Percentiles rank a stretch among this genome's conserved stretches.
phyloP scores from a whole-genome alignment of 2,329 filamentous ascomycete species.

The Botrytis elliptica region DNA sequence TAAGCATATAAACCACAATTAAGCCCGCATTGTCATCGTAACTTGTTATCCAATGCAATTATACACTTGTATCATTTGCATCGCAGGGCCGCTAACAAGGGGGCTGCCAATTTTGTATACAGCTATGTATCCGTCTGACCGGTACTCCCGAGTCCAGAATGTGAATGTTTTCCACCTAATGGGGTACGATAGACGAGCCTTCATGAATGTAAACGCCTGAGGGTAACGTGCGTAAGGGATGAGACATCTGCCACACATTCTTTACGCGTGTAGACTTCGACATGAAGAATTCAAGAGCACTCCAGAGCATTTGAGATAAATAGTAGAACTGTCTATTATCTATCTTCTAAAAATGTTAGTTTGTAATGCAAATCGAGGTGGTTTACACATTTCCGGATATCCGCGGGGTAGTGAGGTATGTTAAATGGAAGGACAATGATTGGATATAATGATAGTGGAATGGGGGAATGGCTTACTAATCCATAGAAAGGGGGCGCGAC shows the following conservation, averaged over 20 bases:
- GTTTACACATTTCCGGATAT: conserved; percentile 4
- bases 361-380: background rate
- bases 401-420: background rate
- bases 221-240: background rate
- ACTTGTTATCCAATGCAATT: too few relatives aligned
- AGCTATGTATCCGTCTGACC: too few relatives aligned
- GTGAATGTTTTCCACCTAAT: background rate
- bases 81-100: too few relatives aligned
- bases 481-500: background rate
- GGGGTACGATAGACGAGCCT: too few relatives aligned
- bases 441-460: background rate
- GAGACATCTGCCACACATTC: background rate
- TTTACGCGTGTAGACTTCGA: background rate
- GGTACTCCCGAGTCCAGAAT: background rate
- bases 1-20: too few relatives aligned
- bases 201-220: background rate
- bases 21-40: too few relatives aligned
- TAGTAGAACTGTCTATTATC: background rate
- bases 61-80: too few relatives aligned
- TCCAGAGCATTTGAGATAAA: background rate
- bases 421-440: background rate
- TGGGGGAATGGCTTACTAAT: background rate
- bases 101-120: too few relatives aligned
- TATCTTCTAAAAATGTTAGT: background rate
- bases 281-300: background rate